phyloP scores from a whole-genome alignment of 208 protist genomes.

The Wallacemonas sp. region DNA sequence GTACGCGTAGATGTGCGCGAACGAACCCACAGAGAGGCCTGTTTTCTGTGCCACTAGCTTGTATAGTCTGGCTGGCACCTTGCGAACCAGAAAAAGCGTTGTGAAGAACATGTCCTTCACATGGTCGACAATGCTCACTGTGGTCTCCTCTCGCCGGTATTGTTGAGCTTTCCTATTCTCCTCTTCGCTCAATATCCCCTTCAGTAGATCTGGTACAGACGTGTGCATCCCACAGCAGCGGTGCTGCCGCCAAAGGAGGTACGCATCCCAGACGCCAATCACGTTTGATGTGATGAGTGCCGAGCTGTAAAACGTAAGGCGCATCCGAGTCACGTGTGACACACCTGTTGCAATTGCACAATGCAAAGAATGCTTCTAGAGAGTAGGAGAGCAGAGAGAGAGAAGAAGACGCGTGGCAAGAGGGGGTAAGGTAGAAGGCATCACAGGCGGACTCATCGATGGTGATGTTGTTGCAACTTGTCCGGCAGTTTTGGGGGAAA shows the following conservation, averaged over 20 bases:
- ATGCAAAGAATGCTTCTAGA: neutral
- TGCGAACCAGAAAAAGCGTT: slow-evolving; percentile 34
- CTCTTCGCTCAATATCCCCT: slow-evolving; percentile 25
- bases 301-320: slow-evolving; percentile 29
- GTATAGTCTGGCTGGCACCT: slow-evolving; percentile 41
- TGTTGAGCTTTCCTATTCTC: slow-evolving; percentile 41
- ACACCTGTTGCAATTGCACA: no score
- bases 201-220: slow-evolving; percentile 24
- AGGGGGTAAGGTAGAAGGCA: slow-evolving; percentile 5
- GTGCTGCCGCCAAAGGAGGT: slow-evolving; percentile 48
- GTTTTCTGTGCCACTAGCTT: slow-evolving; percentile 14
- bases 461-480: no score
- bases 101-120: slow-evolving; percentile 30
- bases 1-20: slow-evolving; percentile 57
- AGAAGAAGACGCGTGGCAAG: neutral
- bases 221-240: slow-evolving; percentile 14
- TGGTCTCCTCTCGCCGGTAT: slow-evolving; percentile 37
- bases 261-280: slow-evolving; percentile 49
- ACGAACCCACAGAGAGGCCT: slow-evolving; percentile 31
- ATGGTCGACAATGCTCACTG: slow-evolving; percentile 27
- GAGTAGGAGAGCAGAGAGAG: slow-evolving; percentile 13
- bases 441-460: neutral
- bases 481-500: no score
- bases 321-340: no score
- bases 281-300: slow-evolving; percentile 42